Percentiles rank a stretch among this genome's conserved stretches.
Conservation (phyloP, 768 basidiomycete species). For the Calocybe cyanea region DNA sequence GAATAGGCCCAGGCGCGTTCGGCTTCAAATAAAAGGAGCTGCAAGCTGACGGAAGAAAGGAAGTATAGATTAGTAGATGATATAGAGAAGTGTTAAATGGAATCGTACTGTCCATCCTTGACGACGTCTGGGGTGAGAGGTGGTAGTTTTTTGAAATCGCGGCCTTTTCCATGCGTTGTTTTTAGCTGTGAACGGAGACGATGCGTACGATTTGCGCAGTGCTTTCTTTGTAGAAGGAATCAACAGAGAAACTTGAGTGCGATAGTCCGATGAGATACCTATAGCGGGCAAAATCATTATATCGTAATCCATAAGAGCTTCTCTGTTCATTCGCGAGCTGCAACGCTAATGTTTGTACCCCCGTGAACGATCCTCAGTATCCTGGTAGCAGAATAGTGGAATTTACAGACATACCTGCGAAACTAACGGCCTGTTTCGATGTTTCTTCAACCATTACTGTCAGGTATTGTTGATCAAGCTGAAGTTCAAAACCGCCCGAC, state of each 20-base stretch:
- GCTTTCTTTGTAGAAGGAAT: constrained; percentile 55
- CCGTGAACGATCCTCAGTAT: neutral
- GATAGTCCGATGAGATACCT: constrained; percentile 41
- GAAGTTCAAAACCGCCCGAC: too few relatives aligned
- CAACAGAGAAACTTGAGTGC: neutral
- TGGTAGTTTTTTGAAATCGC: constrained; percentile 84
- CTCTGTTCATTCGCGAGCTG: constrained; percentile 86
- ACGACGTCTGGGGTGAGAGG: constrained; percentile 62
- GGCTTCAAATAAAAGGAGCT: constrained; percentile 83
- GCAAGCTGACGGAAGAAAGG: constrained; percentile 45
- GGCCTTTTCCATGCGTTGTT: constrained; percentile 84
- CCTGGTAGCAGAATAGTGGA: neutral
- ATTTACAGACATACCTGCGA: constrained; percentile 29
- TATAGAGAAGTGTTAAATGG: neutral
- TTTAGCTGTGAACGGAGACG: constrained; percentile 81
- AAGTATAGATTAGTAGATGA: constrained; percentile 6
- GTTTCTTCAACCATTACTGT: constrained; percentile 25
- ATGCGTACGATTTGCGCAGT: constrained; percentile 89
- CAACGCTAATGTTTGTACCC: constrained; percentile 51
- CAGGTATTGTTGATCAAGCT: too few relatives aligned
- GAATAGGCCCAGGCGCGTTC: constrained; percentile 92
- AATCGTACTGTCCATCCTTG: constrained; percentile 81
- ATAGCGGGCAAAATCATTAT: constrained; percentile 85
- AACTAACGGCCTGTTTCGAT: constrained; percentile 22
- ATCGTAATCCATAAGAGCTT: constrained; percentile 85